Evolutionary conservation across 495 filamentous ascomycete genomes (phyloP).

Genomic region (Peziza echinospora): DNA sequence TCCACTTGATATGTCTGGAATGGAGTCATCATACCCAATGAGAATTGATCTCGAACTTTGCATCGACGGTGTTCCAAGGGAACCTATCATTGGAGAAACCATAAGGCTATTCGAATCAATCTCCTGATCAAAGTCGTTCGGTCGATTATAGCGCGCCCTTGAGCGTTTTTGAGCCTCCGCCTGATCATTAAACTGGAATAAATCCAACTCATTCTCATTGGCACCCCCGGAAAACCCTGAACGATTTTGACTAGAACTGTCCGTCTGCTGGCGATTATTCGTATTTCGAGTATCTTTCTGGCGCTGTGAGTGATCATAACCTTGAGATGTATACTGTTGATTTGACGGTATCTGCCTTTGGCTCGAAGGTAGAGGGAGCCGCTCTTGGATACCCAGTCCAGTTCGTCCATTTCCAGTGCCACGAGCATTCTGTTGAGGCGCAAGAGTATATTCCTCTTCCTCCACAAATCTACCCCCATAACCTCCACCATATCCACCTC

Average conservation of each 20-base stretch:
- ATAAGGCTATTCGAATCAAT: conserved; percentile 1
- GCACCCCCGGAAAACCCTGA: neutral
- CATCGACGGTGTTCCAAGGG: neutral
- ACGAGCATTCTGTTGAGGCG: no score
- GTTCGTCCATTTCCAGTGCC: neutral
- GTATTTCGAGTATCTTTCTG: neutral
- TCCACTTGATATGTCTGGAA: no score
- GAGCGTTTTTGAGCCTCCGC: neutral
- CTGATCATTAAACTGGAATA: neutral
- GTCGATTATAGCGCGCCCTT: neutral
- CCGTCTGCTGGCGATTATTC: neutral
- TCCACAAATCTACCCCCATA: neutral
- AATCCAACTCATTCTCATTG: neutral
- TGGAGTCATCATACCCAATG: neutral
- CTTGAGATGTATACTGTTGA: neutral
- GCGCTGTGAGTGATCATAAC: neutral
- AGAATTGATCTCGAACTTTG: neutral
- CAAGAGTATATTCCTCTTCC: neutral
- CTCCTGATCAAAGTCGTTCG: conserved; percentile 4
- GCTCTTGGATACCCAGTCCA: neutral
- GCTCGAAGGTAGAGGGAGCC: neutral
- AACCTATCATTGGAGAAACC: neutral
- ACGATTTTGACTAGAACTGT: neutral
- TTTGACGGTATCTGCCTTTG: neutral
- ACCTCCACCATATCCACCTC: no score